Evolutionary conservation across 441 rosid genomes (phyloP).

Genomic region (Flueggea neowawraea): DNA sequence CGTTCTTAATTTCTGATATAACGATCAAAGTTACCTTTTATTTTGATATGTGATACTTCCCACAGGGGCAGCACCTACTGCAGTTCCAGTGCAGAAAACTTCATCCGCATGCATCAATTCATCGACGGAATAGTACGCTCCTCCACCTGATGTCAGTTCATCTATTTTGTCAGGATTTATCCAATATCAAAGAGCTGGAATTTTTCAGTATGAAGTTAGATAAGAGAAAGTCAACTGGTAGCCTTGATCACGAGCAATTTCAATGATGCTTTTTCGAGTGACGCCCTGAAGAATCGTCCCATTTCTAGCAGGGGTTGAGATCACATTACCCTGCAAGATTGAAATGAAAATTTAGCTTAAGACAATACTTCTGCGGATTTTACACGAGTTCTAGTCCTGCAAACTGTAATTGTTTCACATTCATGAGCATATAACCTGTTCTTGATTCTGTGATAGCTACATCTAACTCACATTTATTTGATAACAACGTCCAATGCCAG

Average conservation of each 20-base stretch:
- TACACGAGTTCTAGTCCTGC: too few species aligned
- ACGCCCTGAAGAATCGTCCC: conserved; percentile 88
- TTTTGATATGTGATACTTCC: conserved; percentile 61
- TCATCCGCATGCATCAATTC: conserved; percentile 72
- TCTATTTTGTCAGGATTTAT: not conserved
- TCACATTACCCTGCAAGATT: conserved; percentile 49
- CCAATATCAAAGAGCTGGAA: not conserved
- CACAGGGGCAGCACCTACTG: conserved; percentile 78
- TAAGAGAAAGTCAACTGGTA: conserved; percentile 42
- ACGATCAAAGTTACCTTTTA: conserved; percentile 35
- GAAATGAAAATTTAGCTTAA: not conserved
- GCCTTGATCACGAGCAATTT: conserved; percentile 67
- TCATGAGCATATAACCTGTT: too few species aligned
- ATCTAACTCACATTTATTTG: too few species aligned
- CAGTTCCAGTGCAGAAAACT: conserved; percentile 94
- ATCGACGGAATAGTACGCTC: conserved; percentile 65
- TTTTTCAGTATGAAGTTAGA: not conserved
- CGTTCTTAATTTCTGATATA: too few species aligned
- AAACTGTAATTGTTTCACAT: too few species aligned
- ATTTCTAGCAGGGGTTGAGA: conserved; percentile 68
- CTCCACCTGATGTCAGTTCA: conserved; percentile 39
- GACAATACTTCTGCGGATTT: too few species aligned
- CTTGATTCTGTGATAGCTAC: too few species aligned
- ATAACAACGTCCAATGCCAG: too few species aligned
- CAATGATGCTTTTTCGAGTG: conserved; percentile 77